phyloP scores from a whole-genome alignment of 2,329 filamentous ascomycete genomes.

The Capronia epimyces region DNA sequence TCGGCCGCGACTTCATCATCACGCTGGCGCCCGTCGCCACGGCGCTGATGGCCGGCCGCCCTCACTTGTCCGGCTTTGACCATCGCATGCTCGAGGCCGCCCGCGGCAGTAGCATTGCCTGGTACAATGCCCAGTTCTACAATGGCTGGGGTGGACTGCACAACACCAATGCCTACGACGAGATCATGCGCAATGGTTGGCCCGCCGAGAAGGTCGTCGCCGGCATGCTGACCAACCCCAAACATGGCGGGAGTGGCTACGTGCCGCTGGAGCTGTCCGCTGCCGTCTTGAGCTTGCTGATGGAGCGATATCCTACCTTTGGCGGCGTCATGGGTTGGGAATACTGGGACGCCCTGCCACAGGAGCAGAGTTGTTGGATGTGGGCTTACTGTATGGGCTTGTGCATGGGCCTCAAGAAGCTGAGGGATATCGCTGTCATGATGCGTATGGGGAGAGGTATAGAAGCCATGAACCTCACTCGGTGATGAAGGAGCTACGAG shows the following conservation, averaged over 20 bases:
- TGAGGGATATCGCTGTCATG: conserved; percentile 34
- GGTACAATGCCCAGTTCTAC: conserved; percentile 93
- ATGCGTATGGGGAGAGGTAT: conserved; percentile 33
- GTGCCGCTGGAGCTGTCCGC: conserved; percentile 56
- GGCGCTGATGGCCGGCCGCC: conserved; percentile 56
- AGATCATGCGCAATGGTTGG: conserved; percentile 57
- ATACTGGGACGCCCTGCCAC: conserved; percentile 77
- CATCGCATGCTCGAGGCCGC: conserved; percentile 69
- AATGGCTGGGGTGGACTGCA: conserved; percentile 74
- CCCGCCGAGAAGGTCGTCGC: conserved; percentile 67
- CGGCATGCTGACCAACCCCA: conserved; percentile 72
- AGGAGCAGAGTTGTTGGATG: conserved; percentile 60
- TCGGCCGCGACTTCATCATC: conserved; percentile 52
- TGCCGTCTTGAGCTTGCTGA: conserved; percentile 53
- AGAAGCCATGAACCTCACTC: conserved; percentile 16
- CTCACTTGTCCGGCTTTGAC: conserved; percentile 70
- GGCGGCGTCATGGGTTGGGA: conserved; percentile 95
- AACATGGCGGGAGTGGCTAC: conserved; percentile 61
- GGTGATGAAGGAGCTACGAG: not conserved
- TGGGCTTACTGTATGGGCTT: conserved; percentile 68
- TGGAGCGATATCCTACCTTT: conserved; percentile 60
- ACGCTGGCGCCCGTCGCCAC: conserved; percentile 77
- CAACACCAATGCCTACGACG: conserved; percentile 42
- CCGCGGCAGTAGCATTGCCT: conserved; percentile 62
- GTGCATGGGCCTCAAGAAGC: conserved; percentile 40